phyloP scores from a whole-genome alignment of 148 eudicot species.

The Rhododendron vialii region DNA sequence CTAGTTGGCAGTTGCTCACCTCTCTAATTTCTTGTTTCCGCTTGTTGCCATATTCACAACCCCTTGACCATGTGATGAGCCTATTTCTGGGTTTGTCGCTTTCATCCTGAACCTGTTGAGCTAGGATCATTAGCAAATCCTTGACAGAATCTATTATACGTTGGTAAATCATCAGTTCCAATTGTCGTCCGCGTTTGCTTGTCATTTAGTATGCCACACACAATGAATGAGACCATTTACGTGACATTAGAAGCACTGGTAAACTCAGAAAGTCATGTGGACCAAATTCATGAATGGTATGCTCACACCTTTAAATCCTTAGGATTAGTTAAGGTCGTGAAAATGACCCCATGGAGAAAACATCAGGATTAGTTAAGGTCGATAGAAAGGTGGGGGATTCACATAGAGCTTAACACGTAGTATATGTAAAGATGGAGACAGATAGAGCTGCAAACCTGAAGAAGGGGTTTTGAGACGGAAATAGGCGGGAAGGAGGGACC shows the following conservation, averaged over 20 bases:
- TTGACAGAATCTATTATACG: background rate
- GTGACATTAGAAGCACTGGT: background rate
- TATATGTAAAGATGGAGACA: background rate
- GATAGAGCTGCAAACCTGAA: background rate
- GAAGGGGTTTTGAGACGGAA: background rate
- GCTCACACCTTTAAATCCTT: background rate
- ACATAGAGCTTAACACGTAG: background rate
- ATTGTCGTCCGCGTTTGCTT: background rate
- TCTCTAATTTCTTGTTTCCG: constrained; percentile 3
- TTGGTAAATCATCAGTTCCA: background rate
- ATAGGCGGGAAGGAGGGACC: background rate
- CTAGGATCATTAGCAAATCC: background rate
- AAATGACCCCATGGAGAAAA: background rate
- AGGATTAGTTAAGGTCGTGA: background rate
- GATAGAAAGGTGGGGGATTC: background rate
- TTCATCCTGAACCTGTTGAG: constrained; percentile 2
- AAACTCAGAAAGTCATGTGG: background rate
- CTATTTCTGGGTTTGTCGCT: background rate
- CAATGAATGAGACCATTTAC: background rate
- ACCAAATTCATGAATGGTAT: background rate
- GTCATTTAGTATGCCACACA: background rate
- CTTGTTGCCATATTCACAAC: constrained; percentile 9
- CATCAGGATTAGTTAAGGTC: background rate
- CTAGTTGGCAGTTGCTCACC: background rate
- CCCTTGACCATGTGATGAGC: background rate